A percentile compares a stretch with the other conserved stretches of the same genome.
Evolutionary conservation across 2,329 filamentous ascomycete genomes (phyloP).

Genomic region (Teratosphaeria gauchensis): DNA sequence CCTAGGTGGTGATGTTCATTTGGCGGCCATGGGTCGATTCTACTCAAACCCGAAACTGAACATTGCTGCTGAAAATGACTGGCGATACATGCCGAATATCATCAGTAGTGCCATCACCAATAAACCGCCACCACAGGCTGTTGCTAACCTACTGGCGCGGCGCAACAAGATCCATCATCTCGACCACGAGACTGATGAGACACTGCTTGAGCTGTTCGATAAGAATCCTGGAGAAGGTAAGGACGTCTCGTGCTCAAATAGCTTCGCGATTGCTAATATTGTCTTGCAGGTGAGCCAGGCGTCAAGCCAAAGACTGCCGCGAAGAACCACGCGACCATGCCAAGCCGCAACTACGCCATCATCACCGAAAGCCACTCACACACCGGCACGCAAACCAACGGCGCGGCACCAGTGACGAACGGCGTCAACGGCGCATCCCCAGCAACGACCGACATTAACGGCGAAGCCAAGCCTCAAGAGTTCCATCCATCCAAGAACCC

Average conservation of each 20-base stretch:
- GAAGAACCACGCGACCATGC: slow-evolving; percentile 80
- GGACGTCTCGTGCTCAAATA: neutral
- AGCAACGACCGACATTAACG: slow-evolving; percentile 15
- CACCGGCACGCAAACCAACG: slow-evolving; percentile 10
- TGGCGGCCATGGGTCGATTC: slow-evolving; percentile 55
- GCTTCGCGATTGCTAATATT: neutral
- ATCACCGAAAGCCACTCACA: slow-evolving; percentile 43
- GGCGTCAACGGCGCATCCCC: slow-evolving; percentile 8
- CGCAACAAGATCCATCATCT: slow-evolving; percentile 59
- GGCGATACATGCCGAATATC: slow-evolving; percentile 55
- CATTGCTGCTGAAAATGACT: slow-evolving; percentile 49
- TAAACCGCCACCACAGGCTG: slow-evolving; percentile 55
- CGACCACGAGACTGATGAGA: slow-evolving; percentile 54
- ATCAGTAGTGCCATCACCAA: slow-evolving; percentile 58
- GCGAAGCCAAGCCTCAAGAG: slow-evolving; percentile 12
- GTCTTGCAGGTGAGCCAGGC: slow-evolving; percentile 27
- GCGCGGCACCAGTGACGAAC: slow-evolving; percentile 3
- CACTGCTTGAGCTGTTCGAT: slow-evolving; percentile 53
- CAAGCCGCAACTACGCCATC: slow-evolving; percentile 55
- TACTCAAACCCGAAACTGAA: slow-evolving; percentile 51
- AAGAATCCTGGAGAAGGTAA: slow-evolving; percentile 40
- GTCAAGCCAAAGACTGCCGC: slow-evolving; percentile 52
- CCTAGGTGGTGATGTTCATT: slow-evolving; percentile 55
- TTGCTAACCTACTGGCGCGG: slow-evolving; percentile 54
- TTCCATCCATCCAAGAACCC: slow-evolving; percentile 41